Base-by-base conservation (phyloP, 2,329 filamentous ascomycete species). In the Cytospora piceicola region DNA sequence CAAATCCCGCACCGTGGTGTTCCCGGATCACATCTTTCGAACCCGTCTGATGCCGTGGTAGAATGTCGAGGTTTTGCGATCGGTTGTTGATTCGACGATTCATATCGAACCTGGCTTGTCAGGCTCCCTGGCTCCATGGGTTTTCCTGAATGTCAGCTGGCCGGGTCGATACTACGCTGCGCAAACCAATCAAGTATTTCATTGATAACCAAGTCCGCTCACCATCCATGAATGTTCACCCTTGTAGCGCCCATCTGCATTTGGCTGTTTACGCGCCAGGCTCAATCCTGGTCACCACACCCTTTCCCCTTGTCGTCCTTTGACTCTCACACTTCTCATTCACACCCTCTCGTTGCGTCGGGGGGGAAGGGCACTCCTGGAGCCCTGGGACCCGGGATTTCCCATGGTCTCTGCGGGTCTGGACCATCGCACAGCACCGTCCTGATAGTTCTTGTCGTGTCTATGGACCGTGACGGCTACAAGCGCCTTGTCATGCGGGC, bases 221-320 rank as follows among this genome's bases (percentile, higher is more conserved):
- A 51, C 59, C 49, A 46, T 58, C 27, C 5, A 29, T 29, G 27
- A 5, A 29, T 29, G 12, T 30, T 54, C 29, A 62, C 27, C 58
- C 58, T 59, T 58, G 58, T 62, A 53, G 49, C 42, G 39, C 39
- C 66, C 36, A 36, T 62, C 58, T 62, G 49, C 30, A 52, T 34
- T 58, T 34, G 61, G 65, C 56, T 62, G 58, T 49, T 55, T 66
- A 63, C 59, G 63, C 66, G 59, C 63, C 66, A 65, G 66, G 66
- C 63, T 36, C 61, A 46, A 55, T 63, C 66, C 66, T 62, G 63
- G 65, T 42, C 52, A 55, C 42, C 58, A 67, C 63, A 62, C 66
- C 63, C 66, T 52, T 55, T 56, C 63, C 63, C 42, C 58, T 55
- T 29, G 17, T 27, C 56, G 61, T 62, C 52, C 65, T 58, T 67